Evolutionary conservation across 345 rosid species (phyloP).

Genomic region (Rubroshorea leprosula): DNA sequence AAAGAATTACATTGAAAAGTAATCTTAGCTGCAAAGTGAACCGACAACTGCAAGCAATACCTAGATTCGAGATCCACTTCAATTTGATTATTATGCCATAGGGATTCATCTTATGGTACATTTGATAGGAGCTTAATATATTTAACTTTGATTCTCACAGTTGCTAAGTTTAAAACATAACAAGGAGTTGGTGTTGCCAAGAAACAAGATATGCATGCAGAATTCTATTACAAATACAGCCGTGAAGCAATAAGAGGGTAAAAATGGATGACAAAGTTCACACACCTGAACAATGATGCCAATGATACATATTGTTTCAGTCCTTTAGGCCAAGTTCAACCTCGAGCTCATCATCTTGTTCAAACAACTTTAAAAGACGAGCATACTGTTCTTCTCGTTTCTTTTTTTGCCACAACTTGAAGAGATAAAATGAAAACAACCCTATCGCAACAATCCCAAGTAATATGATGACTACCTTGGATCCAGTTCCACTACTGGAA

Average conservation of each 20-base stretch:
- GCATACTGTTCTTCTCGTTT: slow-evolving; percentile 97
- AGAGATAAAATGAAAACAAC: slow-evolving; percentile 56
- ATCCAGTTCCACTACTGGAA: slow-evolving; percentile 40
- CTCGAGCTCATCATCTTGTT: slow-evolving; percentile 97
- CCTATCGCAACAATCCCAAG: slow-evolving; percentile 45
- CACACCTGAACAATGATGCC: slow-evolving; percentile 26
- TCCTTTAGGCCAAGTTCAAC: slow-evolving; percentile 91
- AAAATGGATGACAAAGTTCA: neutral
- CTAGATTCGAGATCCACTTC: too few relatives aligned
- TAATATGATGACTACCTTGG: slow-evolving; percentile 43
- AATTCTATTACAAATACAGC: neutral
- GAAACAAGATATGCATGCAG: too few relatives aligned
- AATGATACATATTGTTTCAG: slow-evolving; percentile 20
- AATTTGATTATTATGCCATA: too few relatives aligned
- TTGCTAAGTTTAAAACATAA: too few relatives aligned
- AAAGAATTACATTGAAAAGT: too few relatives aligned
- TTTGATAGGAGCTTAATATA: too few relatives aligned
- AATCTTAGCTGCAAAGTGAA: too few relatives aligned
- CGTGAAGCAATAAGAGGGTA: neutral
- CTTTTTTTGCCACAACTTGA: slow-evolving; percentile 94
- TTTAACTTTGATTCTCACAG: too few relatives aligned
- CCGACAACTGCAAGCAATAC: too few relatives aligned
- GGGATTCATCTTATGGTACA: too few relatives aligned
- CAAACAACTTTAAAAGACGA: slow-evolving; percentile 83
- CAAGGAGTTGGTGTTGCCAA: too few relatives aligned